phyloP scores from a whole-genome alignment of 208 protist species.

The Leishmania martiniquensis region DNA sequence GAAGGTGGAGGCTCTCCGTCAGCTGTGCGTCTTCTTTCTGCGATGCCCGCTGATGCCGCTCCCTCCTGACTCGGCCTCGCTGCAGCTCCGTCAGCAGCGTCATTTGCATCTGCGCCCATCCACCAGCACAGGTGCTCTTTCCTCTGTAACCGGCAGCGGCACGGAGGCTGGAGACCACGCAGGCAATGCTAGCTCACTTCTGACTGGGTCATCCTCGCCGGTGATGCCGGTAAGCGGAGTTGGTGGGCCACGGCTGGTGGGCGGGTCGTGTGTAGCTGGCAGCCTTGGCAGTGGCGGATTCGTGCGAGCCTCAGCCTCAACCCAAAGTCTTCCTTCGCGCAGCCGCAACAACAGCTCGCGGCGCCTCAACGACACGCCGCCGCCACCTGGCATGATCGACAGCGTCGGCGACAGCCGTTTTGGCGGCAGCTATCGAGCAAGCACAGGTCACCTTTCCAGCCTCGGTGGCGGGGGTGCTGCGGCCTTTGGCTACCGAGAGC shows the following conservation, averaged over 20 bases:
- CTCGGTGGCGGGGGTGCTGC: not conserved
- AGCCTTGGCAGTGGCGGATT: not conserved
- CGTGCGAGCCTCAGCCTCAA: conserved; percentile 14
- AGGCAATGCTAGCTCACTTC: not conserved
- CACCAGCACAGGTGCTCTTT: conserved; percentile 7
- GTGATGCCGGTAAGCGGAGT: not conserved
- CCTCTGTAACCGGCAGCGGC: not conserved
- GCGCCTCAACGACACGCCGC: conserved; percentile 16
- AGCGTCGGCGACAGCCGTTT: too few relatives aligned
- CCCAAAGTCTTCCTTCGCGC: conserved; percentile 17
- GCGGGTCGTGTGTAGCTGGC: not conserved
- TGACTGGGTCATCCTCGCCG: not conserved
- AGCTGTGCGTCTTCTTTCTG: conserved; percentile 23
- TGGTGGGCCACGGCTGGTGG: not conserved
- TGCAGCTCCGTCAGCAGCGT: not conserved
- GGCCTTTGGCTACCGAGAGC: not conserved
- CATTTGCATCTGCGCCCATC: not conserved
- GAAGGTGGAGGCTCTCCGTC: conserved; percentile 12
- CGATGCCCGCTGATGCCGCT: conserved; percentile 30
- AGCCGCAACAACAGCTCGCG: conserved; percentile 25
- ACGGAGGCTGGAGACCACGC: not conserved
- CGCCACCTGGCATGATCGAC: conserved; percentile 10
- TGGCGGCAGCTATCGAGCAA: too few relatives aligned
- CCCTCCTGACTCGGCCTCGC: conserved; percentile 3
- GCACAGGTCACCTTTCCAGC: too few relatives aligned